Evolutionary conservation across 148 eudicot genomes (phyloP).

Genomic region (Spergularia marina): DNA sequence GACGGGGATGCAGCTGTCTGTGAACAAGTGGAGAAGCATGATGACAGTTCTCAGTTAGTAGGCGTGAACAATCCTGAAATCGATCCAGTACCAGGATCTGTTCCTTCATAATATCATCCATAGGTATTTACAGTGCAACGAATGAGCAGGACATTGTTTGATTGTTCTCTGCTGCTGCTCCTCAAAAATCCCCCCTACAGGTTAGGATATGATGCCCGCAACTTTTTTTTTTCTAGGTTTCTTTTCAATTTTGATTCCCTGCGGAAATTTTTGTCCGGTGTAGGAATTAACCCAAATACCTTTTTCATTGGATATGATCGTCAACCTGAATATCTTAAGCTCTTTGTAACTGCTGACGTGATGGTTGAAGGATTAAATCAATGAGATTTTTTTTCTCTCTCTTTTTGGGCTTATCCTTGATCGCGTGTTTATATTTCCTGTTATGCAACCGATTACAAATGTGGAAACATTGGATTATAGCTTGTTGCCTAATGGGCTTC

Average conservation of each 20-base stretch:
- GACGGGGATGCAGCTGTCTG: slow-evolving; percentile 18
- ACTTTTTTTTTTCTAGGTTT: slow-evolving; percentile 5
- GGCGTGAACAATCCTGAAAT: slow-evolving; percentile 9
- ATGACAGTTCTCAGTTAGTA: slow-evolving; percentile 1
- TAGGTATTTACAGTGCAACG: neutral
- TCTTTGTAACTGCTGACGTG: slow-evolving; percentile 16
- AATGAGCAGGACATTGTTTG: neutral
- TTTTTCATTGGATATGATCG: slow-evolving; percentile 15
- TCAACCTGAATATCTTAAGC: slow-evolving; percentile 13
- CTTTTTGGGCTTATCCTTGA: neutral
- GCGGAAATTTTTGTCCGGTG: slow-evolving; percentile 12
- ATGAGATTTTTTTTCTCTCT: slow-evolving; percentile 11
- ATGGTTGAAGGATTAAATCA: slow-evolving; percentile 20
- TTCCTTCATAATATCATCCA: slow-evolving; percentile 3
- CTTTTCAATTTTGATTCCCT: neutral
- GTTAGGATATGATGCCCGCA: slow-evolving; percentile 14
- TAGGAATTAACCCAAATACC: slow-evolving; percentile 6
- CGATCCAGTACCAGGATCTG: neutral
- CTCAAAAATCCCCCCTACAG: neutral
- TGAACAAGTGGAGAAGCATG: slow-evolving; percentile 21
- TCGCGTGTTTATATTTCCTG: neutral
- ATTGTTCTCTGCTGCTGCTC: neutral
- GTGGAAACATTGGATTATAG: too few species aligned
- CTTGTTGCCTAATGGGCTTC: too few species aligned
- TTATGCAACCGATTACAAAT: neutral